Conservation (phyloP, 148 eudicot genomes). For the Chenopodium album region DNA sequence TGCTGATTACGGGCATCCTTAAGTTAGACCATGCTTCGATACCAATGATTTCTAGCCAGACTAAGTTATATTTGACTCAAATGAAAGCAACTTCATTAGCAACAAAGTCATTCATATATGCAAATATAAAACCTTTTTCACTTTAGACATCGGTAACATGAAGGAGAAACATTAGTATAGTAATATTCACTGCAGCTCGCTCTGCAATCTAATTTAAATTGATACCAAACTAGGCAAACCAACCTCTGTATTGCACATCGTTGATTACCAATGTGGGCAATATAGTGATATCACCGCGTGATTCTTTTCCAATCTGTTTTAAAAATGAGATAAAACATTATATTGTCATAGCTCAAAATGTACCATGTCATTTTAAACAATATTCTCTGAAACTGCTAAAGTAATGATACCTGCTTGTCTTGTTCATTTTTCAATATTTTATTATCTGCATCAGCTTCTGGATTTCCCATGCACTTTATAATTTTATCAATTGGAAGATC, state of each 20-base stretch:
- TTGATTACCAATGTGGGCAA: constrained; percentile 89
- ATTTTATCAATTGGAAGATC: constrained; percentile 72
- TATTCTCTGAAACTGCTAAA: neutral
- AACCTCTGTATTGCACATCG: constrained; percentile 87
- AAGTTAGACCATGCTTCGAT: no score
- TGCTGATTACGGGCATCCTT: no score
- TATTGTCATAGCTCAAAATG: neutral
- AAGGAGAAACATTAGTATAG: neutral
- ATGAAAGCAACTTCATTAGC: neutral
- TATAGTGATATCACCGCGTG: constrained; percentile 92
- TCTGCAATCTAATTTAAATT: neutral
- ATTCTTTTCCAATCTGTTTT: constrained; percentile 73
- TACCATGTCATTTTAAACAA: neutral
- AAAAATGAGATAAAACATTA: neutral
- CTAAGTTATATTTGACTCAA: neutral
- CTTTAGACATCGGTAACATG: neutral
- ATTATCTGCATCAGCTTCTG: constrained; percentile 77
- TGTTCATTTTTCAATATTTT: constrained; percentile 83
- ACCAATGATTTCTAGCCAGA: no score
- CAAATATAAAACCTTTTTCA: neutral
- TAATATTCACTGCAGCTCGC: neutral
- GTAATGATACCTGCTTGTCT: constrained; percentile 62
- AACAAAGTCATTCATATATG: neutral
- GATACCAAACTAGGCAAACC: constrained; percentile 14
- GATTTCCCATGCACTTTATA: constrained; percentile 76